Evolutionary conservation across 345 rosid genomes (phyloP), one percentile per base, ranked within the genome.

Genomic region (Aquilaria yunnanensis): DNA sequence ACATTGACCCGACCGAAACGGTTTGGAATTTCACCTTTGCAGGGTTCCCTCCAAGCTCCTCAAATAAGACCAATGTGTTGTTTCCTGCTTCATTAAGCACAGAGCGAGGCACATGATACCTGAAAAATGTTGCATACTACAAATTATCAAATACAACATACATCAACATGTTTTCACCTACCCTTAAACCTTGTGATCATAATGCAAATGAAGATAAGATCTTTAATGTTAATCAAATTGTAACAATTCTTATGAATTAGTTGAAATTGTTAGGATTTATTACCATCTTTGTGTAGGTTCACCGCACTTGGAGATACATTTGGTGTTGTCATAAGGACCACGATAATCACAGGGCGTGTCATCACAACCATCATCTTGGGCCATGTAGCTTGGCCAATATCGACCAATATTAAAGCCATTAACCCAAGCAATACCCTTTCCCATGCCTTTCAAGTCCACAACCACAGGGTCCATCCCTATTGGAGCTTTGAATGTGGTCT

Each of bases 351-450:
- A 83, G 29, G 16, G 9, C 0, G 0, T 54, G 0, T 56, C 33
- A 16, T 31, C 37, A 49, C 95, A 87, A 10, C 77, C 81, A 5
- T 68, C 62, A 0, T 57, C 53, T 0, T 59, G 54, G 3, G 85
- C 67, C 2, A 62, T 10, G 37, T 57, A 52, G 46, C 65, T 46
- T 2, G 85, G 79, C 88, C 86, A 87, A 10, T 80, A 83, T 29
- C 86, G 79, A 7, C 90, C 91, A 3, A 83, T 62, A 57, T 74
- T 64, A 59, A 74, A 32, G 0, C 80, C 79, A 43, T 81, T 87
- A 14, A 83, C 78, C 95, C 87, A 89, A 43, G 87, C 92, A 1
- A 61, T 47, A 2, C 93, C 93, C 59, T 89, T 89, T 5, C 88
- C 86, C 70, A 86, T 66, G 11, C 93, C 93, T 59, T 51, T 58